Percentiles rank a stretch among this genome's conserved stretches.
These are phyloP conservation scores for Cadophora luteo-olivacea DNA, from an alignment of 2,329 filamentous ascomycete species.

Conservation along the genomic window DNA sequence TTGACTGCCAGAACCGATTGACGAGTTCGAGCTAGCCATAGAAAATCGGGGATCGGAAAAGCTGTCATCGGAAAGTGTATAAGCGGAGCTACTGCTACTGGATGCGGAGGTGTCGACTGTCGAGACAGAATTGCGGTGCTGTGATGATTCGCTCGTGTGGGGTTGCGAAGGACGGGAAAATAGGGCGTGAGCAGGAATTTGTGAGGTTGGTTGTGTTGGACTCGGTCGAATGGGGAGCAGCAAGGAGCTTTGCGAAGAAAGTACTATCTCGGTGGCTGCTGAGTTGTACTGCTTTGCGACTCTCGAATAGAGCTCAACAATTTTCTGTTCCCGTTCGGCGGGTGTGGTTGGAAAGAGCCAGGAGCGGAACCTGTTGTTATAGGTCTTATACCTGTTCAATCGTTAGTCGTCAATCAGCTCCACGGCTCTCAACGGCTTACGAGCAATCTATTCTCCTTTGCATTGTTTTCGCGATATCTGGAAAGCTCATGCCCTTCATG, in stretches of 20 bases:
- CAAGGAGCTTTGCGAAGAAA: constrained; percentile 10
- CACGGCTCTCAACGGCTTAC: constrained; percentile 23
- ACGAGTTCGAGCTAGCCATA: constrained; percentile 34
- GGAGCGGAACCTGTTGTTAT: constrained; percentile 38
- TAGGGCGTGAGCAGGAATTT: not conserved
- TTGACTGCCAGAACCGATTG: constrained; percentile 28
- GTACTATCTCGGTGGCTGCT: not conserved
- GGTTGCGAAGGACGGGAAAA: constrained; percentile 10
- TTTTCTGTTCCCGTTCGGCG: constrained; percentile 33
- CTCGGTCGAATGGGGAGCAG: constrained; percentile 19
- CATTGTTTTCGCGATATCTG: constrained; percentile 37
- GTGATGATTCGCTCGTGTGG: not conserved
- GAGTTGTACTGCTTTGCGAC: constrained; percentile 26
- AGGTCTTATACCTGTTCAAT: constrained; percentile 38
- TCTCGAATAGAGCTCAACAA: constrained; percentile 34
- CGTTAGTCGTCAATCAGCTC: not conserved
- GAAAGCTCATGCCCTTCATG: constrained; percentile 40
- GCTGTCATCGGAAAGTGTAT: constrained; percentile 30
- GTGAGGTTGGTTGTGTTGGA: constrained; percentile 1
- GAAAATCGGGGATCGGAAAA: constrained; percentile 33
- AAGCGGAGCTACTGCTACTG: constrained; percentile 28
- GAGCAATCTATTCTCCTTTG: constrained; percentile 37
- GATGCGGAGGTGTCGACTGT: constrained; percentile 31
- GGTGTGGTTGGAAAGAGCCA: constrained; percentile 37
- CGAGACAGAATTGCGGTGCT: constrained; percentile 31